phyloP scores from a whole-genome alignment of 805 yeast species.

The Cyberlindnera suaveolens region DNA sequence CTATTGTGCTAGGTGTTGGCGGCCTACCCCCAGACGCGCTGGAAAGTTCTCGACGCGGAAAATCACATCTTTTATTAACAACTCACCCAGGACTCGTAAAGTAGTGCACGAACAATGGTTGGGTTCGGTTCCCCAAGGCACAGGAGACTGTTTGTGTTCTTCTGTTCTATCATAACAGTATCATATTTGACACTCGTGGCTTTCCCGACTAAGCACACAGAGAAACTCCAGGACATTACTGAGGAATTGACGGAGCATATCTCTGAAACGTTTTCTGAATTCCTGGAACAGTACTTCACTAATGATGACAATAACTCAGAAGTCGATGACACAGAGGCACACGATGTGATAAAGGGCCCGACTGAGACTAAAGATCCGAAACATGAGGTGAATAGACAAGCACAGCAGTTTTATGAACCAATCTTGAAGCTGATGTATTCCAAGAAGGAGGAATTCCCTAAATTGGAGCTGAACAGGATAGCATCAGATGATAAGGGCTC shows the following conservation, averaged over 20 bases:
- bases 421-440: constrained; percentile 10
- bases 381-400: neutral
- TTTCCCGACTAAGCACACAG: neutral
- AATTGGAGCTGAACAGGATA: constrained; percentile 3
- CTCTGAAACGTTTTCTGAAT: neutral
- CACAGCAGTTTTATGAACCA: constrained; percentile 13
- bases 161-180: neutral
- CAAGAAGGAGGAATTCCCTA: constrained; percentile 12
- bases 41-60: too few relatives aligned
- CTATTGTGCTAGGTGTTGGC: too few relatives aligned
- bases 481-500: constrained; percentile 44
- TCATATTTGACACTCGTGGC: neutral
- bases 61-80: neutral
- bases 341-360: constrained; percentile 1
- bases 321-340: constrained; percentile 5
- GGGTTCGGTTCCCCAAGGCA: neutral
- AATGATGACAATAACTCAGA: constrained; percentile 8
- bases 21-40: too few relatives aligned
- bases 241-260: neutral
- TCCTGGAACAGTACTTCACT: constrained; percentile 3
- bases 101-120: neutral
- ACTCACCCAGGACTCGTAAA: neutral
- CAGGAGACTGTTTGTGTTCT: neutral
- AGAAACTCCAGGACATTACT: neutral
- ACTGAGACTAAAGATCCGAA: neutral